Evolutionary conservation across 2,329 filamentous ascomycete genomes (phyloP), one percentile per base, ranked within the genome.

Genomic region (Penicillium olsonii): DNA sequence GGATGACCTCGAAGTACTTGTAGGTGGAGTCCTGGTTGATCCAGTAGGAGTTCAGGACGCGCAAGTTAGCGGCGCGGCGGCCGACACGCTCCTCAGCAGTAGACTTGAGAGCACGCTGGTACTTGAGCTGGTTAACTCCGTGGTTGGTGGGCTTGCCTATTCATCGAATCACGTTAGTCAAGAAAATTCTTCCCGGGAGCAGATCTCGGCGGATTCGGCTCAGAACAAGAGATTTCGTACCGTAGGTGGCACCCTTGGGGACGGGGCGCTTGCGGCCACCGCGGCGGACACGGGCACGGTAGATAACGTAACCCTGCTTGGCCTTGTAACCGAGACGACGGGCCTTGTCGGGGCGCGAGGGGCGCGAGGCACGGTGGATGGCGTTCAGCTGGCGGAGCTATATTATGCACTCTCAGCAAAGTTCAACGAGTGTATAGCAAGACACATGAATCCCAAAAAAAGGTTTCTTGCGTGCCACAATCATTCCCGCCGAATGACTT

Each of bases 21-120:
- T 97, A 99, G 80, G 94, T 99, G 56, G 92, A 96, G 84, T 99
- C 94, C 85, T 97, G 91, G 89, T 99, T 99, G 84, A 99, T 90
- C 95, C 95, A 99, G 92, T 99, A 99, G 61, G 92, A 97, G 89
- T 99, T 99, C 74, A 99, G 88, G 74, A 99, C 94, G 75, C 94
- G 91, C 78, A 99, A 81, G 83, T 99, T 99, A 81, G 92, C 91
- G 84, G 92, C 96, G 77, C 92, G 92, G 79, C 92, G 92, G 74
- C 95, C 94, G 75, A 99, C 92, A 88, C 94, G 94, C 88, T 99
- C 94, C 85, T 99, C 95, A 70, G 95, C 95, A 70, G 94, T 99
- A 70, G 92, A 84, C 79, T 88, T 88, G 77, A 97, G 92, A 66
- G 94, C 97, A 78, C 92, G 90, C 87, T 99, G 95, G 88, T 97